A percentile compares a stretch with the other conserved stretches of the same genome.
These are phyloP conservation scores for Trichoderma arundinaceum DNA, from an alignment of 2,329 filamentous ascomycete genomes.

Conservation along the genomic window DNA sequence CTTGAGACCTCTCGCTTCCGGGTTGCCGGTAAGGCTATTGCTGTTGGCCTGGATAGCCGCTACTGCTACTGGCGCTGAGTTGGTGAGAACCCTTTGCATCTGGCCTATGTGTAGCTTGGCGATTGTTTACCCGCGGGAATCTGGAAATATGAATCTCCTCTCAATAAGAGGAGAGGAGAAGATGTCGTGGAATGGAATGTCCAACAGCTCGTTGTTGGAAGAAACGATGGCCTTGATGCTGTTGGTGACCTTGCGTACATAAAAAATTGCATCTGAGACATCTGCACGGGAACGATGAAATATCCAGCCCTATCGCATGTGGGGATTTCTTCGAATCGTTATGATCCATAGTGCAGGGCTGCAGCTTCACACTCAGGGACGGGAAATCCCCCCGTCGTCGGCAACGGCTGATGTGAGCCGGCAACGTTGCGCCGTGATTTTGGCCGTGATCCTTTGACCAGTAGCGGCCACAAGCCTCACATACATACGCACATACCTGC, in stretches of 20 bases:
- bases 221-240: neutral
- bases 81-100: neutral
- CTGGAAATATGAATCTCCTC: neutral
- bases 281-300: neutral
- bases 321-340: neutral
- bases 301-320: constrained; percentile 13
- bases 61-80: neutral
- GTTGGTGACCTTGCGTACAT: neutral
- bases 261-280: neutral
- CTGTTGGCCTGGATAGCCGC: neutral
- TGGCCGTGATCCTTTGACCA: neutral
- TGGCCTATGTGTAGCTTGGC: neutral
- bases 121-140: constrained; percentile 12
- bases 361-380: neutral
- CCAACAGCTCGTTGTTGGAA: neutral
- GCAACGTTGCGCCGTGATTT: neutral
- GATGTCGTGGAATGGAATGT: neutral
- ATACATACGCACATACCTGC: neutral
- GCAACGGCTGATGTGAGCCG: constrained; percentile 11
- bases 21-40: constrained; percentile 1
- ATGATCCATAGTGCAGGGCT: neutral
- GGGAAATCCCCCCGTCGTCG: neutral
- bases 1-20: neutral
- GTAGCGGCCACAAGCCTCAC: neutral
- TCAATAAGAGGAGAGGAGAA: neutral